Base-by-base conservation (phyloP, 495 filamentous ascomycete genomes). In the Penicillium bialowiezense region DNA sequence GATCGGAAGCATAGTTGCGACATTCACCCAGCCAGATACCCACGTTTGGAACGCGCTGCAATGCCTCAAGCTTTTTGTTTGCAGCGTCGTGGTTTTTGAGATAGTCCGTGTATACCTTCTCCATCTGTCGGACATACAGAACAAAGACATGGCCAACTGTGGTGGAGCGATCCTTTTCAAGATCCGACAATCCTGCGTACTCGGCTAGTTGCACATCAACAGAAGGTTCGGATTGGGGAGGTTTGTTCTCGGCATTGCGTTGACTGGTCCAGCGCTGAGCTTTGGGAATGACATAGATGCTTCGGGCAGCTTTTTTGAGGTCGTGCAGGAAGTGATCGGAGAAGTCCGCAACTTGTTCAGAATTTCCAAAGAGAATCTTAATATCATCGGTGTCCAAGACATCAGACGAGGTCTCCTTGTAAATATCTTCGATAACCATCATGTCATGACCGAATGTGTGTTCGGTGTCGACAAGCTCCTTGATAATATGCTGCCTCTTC, bases 351-450 rank as follows among this genome's bases (percentile, higher is more conserved):
- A 97, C 84, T 52, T 95, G 82, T 50, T 90, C 87, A 2, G 87
- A 90, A 58, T 97, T 98, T 41, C 86, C 82, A 62, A 98, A 98
- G 15, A 98, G 80, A 13, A 84, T 76, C 63, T 89, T 93, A 50
- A 93, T 83, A 48, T 96, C 95, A 37, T 91, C 86, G 14, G 75
- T 77, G 43, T 88, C 81, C 15, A 89, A 79, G 38, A 85, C 87
- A 14, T 89, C 84, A 52, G 87, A 86, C 0, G 89, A 90, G 0
- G 93, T 97, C n/a, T 87, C 89, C 66, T 91, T 95, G 74, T 97
- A 98, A 36, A 97, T 96, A 58, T 96, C 90, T 59, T 95, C 88
- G 5, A 95, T 85, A 32, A 98, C 89, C 57, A 88, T 95, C 89
- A 98, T 92, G 67, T 98, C 93, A 51, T 86, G 79, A 37, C 89